These are phyloP conservation scores for Botrytis galanthina DNA, from an alignment of 2,329 filamentous ascomycete species.

Conservation along the genomic window DNA sequence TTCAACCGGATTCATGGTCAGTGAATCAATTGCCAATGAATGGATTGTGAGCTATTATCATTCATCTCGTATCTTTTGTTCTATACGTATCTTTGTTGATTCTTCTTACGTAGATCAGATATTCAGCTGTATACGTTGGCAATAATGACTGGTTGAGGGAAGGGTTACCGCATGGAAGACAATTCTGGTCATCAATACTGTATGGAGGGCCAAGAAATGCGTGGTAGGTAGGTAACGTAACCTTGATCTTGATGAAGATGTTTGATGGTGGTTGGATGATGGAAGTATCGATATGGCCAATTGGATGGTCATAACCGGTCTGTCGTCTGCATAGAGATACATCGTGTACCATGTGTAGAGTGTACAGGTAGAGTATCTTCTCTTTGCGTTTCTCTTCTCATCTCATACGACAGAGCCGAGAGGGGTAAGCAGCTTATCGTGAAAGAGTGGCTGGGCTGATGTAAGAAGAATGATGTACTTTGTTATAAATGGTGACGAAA, in stretches of 20 bases:
- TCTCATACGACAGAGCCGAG: background rate
- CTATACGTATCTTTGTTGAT: too few relatives aligned
- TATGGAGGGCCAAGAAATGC: constrained; percentile 1
- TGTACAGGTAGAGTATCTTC: background rate
- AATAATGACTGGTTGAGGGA: background rate
- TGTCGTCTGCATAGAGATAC: background rate
- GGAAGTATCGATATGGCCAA: background rate
- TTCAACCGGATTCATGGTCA: background rate
- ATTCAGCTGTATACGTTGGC: background rate
- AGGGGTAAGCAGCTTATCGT: constrained; percentile 8
- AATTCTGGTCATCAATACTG: background rate
- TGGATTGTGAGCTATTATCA: background rate
- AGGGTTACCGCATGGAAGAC: background rate
- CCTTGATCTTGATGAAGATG: background rate
- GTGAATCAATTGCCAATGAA: background rate
- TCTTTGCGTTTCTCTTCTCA: background rate
- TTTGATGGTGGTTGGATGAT: background rate
- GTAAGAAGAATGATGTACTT: background rate
- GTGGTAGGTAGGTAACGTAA: background rate
- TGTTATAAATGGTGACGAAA: background rate
- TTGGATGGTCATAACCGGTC: background rate
- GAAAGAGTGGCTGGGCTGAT: background rate
- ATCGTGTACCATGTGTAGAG: background rate
- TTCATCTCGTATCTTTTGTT: background rate
- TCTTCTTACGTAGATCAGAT: background rate